Percentiles rank a stretch among this genome's conserved stretches.
Evolutionary conservation across 2,329 filamentous ascomycete species (phyloP).

Genomic region (Alternaria rosae): DNA sequence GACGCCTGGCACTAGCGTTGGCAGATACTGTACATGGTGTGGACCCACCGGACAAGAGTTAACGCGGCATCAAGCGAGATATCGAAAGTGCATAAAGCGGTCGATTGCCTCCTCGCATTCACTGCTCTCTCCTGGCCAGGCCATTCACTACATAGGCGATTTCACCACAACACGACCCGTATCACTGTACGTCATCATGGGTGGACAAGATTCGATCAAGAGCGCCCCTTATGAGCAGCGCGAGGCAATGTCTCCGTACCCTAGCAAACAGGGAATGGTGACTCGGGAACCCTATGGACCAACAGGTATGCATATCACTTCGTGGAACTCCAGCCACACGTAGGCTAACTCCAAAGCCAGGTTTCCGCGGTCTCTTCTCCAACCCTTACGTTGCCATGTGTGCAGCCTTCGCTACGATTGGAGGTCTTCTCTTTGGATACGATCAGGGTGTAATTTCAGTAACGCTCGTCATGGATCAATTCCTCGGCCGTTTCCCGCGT

Average conservation of each 20-base stretch:
- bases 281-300: constrained; percentile 43
- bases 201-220: constrained; percentile 29
- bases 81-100: constrained; percentile 7
- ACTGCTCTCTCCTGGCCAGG: background rate
- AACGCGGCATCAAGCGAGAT: constrained; percentile 11
- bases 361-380: constrained; percentile 57
- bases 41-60: constrained; percentile 15
- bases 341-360: constrained; percentile 29
- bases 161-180: background rate
- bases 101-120: background rate
- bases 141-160: constrained; percentile 3
- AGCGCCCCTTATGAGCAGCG: constrained; percentile 29
- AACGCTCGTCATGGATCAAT: constrained; percentile 62
- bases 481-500: constrained; percentile 55
- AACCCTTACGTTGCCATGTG: constrained; percentile 61
- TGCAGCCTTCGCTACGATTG: constrained; percentile 60
- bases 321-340: background rate
- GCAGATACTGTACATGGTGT: constrained; percentile 8
- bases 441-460: constrained; percentile 56
- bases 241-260: constrained; percentile 25
- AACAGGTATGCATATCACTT: constrained; percentile 29
- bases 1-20: constrained; percentile 13
- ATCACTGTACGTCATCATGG: constrained; percentile 12
- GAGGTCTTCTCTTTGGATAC: constrained; percentile 61
- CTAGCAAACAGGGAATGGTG: constrained; percentile 19